Evolutionary conservation across 2,329 filamentous ascomycete species (phyloP), one percentile per base, ranked within the genome.

Genomic region (Epichloe uncinata): DNA sequence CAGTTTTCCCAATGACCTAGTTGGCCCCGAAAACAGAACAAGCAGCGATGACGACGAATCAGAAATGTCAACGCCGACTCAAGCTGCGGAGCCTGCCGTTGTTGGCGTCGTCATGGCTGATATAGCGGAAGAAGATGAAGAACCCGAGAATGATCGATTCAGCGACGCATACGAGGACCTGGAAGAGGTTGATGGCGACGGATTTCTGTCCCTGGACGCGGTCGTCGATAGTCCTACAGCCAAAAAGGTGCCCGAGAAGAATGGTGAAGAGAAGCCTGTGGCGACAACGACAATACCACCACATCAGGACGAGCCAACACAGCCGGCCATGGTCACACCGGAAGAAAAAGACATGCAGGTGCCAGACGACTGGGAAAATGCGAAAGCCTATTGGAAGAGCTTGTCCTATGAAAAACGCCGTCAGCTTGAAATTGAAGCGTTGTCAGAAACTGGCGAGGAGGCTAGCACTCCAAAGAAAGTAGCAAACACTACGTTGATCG

Each of bases 111-210:
- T 55, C 9, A 67, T 68, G 58, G 59, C 63, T 38, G 61, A 66
- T 38, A 69, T 66, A 13, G 55, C 57, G 7, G 64, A 67, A 48
- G 66, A 66, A n/a, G 62, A 69, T 1, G 69, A 75, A n/a, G 68
- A 64, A 5, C 61, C 63, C 2, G 78, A 81, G 50, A 70, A 68
- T 46, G 82, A 77, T 53, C 74, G 86, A 22, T 90, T 87, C 61
- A 87, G 82, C 55, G 86, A 90, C 64, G 85, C 85, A 1, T 83
- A 83, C 49, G 86, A 90, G 64, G 83, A 88, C 53, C 68, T 84
- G 0, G 78, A 78, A 0, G 81, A 87, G 13, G 60, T 73, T 4
- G 81, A 84, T 38, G 76, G 75, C 2, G 77, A 78, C 44, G 85
- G 82, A 0, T 90, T 87, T 58, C 72, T 80, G 59, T 89, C 84